phyloP scores from a whole-genome alignment of 805 yeast genomes.

The Saccharomycopsis guyanensis region DNA sequence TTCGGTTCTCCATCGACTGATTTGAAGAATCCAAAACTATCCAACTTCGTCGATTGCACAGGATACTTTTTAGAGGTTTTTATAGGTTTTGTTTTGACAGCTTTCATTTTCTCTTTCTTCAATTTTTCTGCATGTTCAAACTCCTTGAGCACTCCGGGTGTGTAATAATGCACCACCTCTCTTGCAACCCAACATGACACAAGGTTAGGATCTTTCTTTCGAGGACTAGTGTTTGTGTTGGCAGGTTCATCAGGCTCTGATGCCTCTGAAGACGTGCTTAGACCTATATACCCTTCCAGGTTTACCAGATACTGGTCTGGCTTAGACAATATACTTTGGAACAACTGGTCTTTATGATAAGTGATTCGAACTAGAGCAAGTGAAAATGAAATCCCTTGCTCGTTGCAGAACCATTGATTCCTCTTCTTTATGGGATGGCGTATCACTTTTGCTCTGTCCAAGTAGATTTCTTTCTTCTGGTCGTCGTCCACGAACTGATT shows the following conservation, averaged over 20 bases:
- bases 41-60: conserved; percentile 5
- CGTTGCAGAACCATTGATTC: conserved; percentile 1
- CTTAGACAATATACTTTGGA: conserved; percentile 1
- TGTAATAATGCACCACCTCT: conserved; percentile 8
- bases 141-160: conserved; percentile 8
- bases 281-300: neutral
- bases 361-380: conserved; percentile 7
- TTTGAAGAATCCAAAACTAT: neutral
- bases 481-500: neutral
- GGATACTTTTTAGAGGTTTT: neutral
- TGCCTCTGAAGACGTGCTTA: neutral
- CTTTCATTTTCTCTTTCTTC: neutral
- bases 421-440: conserved; percentile 5
- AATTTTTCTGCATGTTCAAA: neutral
- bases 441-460: conserved; percentile 8
- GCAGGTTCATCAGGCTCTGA: neutral
- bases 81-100: neutral
- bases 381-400: neutral
- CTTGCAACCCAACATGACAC: conserved; percentile 9
- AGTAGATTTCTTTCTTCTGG: neutral
- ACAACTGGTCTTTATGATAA: conserved; percentile 10
- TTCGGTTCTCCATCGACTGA: neutral
- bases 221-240: neutral
- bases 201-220: conserved; percentile 1
- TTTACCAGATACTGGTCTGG: neutral